phyloP scores from a whole-genome alignment of 1,284 basidiomycete genomes.

The Kalmanozyma brasiliensis region DNA sequence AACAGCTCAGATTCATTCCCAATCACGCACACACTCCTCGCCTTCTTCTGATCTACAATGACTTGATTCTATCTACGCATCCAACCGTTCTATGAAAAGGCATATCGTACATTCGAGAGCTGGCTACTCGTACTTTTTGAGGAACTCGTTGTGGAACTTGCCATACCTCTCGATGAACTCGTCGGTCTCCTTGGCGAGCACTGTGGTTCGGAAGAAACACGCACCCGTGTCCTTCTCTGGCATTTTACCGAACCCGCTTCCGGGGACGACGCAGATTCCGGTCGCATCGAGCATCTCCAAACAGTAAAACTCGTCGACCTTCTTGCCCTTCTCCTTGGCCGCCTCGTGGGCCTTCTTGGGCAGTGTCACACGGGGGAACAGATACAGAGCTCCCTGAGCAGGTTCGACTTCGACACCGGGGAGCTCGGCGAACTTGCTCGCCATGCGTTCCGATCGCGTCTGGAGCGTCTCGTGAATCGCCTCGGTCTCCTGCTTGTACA shows the following conservation, averaged over 20 bases:
- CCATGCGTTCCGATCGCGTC: slow-evolving; percentile 56
- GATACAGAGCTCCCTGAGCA: slow-evolving; percentile 83
- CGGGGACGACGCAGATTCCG: slow-evolving; percentile 66
- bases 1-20: no score
- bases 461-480: slow-evolving; percentile 57
- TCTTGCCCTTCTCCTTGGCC: slow-evolving; percentile 53
- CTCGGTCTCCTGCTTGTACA: slow-evolving; percentile 54
- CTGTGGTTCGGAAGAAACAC: slow-evolving; percentile 63
- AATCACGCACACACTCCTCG: no score
- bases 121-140: slow-evolving; percentile 47
- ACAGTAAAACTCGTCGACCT: slow-evolving; percentile 66
- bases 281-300: slow-evolving; percentile 62
- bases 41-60: no score
- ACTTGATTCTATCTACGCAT: no score
- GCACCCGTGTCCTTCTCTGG: slow-evolving; percentile 48
- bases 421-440: slow-evolving; percentile 51
- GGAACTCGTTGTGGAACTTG: slow-evolving; percentile 61
- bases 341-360: slow-evolving; percentile 64
- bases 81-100: no score
- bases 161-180: slow-evolving; percentile 62
- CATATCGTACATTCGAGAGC: no score
- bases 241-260: slow-evolving; percentile 62
- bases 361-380: slow-evolving; percentile 81
- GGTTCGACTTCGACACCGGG: slow-evolving; percentile 56
- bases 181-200: slow-evolving; percentile 66